Percentiles rank a stretch among this genome's conserved stretches.
Conservation (phyloP, 1,284 basidiomycete genomes). For the Ganoderma resinaceum region DNA sequence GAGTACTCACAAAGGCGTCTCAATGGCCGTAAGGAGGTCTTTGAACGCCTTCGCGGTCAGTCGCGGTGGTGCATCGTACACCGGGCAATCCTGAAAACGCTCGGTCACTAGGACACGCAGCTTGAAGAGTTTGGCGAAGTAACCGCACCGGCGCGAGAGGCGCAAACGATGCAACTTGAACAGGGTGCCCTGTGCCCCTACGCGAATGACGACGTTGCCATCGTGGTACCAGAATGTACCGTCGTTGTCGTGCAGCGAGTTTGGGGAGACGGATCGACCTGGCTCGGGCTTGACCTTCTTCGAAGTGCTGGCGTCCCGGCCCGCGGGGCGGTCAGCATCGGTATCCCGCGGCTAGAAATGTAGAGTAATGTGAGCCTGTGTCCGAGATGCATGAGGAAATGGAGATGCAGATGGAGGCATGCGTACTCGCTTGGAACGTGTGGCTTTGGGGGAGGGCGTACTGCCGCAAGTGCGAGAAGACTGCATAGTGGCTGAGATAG, state of each 20-base stretch:
- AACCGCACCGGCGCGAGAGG: background rate
- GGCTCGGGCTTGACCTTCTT: background rate
- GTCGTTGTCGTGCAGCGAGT: too few species aligned
- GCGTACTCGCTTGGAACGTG: background rate
- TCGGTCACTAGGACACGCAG: too few species aligned
- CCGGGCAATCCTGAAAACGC: background rate
- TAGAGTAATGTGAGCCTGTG: too few species aligned
- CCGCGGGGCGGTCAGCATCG: too few species aligned
- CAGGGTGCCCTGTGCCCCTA: background rate
- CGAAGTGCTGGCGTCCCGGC: background rate
- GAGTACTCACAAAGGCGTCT: background rate
- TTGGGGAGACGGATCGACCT: too few species aligned
- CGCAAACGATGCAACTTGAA: background rate
- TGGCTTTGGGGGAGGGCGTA: background rate
- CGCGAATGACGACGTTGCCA: background rate
- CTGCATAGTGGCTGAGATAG: too few species aligned
- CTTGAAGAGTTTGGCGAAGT: background rate
- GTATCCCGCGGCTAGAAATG: too few species aligned
- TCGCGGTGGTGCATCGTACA: background rate
- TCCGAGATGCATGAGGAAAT: too few species aligned
- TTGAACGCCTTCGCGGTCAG: background rate
- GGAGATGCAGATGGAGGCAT: background rate
- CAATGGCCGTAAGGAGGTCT: background rate
- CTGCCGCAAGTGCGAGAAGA: too few species aligned
- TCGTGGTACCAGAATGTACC: background rate